A percentile compares a stretch with the other conserved stretches of the same genome.
These are phyloP conservation scores for Solanum hybrid DNA, from an alignment of 305 asterid genomes.

Conservation along the genomic window DNA sequence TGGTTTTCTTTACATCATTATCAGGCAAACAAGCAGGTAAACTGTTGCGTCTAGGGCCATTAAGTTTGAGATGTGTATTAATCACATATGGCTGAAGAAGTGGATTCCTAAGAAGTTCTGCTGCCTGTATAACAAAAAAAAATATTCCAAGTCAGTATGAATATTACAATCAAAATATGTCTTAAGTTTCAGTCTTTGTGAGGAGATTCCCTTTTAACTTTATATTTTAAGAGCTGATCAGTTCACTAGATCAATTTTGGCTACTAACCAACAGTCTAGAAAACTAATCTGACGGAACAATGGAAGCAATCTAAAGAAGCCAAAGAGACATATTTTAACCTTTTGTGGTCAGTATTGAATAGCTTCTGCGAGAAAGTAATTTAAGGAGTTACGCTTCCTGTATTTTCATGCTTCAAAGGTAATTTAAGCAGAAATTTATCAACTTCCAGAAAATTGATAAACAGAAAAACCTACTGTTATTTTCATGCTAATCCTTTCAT, in stretches of 20 bases:
- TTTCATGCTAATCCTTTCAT: not conserved
- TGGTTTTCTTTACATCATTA: conserved; percentile 31
- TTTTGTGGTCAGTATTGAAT: not conserved
- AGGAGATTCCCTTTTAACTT: not conserved
- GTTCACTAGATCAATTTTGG: not conserved
- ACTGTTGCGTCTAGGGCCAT: conserved; percentile 64
- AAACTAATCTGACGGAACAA: not conserved
- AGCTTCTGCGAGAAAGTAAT: not conserved
- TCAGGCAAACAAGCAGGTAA: conserved; percentile 46
- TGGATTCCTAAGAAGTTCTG: conserved; percentile 83
- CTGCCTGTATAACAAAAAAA: conserved; percentile 46
- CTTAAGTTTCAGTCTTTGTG: not conserved
- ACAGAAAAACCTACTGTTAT: not conserved
- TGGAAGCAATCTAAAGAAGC: not conserved
- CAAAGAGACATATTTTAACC: not conserved
- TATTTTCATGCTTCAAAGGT: not conserved
- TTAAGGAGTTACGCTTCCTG: not conserved
- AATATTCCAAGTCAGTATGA: not conserved
- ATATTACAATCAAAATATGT: not conserved
- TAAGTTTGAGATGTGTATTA: conserved; percentile 70
- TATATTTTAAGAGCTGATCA: not conserved
- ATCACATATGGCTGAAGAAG: conserved; percentile 80
- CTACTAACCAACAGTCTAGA: not conserved
- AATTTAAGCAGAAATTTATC: not conserved
- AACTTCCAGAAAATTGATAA: not conserved